Percentiles rank a stretch among this genome's conserved stretches.
These are phyloP conservation scores for Coelastrella sp. DNA, from an alignment of 139 green algal genomes.

Conservation along the genomic window DNA sequence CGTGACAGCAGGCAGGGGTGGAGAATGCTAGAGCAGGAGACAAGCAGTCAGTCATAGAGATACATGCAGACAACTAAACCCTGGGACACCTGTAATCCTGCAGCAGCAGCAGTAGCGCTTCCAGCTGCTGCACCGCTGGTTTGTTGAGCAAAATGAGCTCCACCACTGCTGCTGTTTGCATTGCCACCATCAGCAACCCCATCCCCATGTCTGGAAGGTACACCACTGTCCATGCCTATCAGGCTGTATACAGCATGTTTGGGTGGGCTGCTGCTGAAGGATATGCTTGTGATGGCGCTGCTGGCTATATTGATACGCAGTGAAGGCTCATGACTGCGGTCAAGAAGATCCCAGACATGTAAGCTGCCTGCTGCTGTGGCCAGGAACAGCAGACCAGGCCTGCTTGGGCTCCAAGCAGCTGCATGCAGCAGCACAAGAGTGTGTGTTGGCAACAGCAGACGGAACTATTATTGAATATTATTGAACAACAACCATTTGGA, in stretches of 20 bases:
- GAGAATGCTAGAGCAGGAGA: too few relatives aligned
- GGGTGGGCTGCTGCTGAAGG: constrained; percentile 24
- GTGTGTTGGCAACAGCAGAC: background rate
- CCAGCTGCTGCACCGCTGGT: background rate
- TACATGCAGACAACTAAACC: background rate
- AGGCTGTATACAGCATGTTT: constrained; percentile 16
- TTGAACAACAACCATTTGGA: too few relatives aligned
- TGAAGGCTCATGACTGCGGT: constrained; percentile 81
- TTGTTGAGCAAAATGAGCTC: background rate
- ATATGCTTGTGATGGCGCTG: constrained; percentile 34
- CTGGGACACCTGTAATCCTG: background rate
- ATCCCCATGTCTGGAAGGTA: background rate
- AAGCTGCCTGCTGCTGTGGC: constrained; percentile 68
- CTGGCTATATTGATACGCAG: constrained; percentile 48
- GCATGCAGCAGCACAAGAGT: background rate
- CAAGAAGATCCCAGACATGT: constrained; percentile 87
- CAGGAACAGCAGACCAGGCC: constrained; percentile 80
- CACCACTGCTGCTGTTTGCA: background rate
- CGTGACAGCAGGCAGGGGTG: too few relatives aligned
- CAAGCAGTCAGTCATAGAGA: too few relatives aligned
- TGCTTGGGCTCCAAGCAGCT: constrained; percentile 86
- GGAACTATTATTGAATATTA: too few relatives aligned
- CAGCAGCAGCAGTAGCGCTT: background rate
- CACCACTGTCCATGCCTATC: background rate
- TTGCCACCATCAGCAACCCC: background rate